Conservation (phyloP, 345 rosid genomes). For the Brassica incana region DNA sequence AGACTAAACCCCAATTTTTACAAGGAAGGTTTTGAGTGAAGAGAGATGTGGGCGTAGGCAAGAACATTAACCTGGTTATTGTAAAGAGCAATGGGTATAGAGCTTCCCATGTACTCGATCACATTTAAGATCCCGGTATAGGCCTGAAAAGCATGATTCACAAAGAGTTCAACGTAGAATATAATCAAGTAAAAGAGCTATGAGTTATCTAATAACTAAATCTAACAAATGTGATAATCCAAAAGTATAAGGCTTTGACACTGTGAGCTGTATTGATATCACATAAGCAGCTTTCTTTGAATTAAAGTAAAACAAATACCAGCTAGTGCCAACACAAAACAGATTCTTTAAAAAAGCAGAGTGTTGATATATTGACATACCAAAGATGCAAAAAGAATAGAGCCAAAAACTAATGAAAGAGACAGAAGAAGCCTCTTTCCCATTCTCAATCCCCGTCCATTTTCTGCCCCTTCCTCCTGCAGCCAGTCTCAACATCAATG, state of each 20-base stretch:
- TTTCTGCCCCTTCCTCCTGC: conserved; percentile 95
- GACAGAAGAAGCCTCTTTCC: conserved; percentile 90
- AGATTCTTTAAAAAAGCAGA: too few relatives aligned
- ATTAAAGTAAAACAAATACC: too few relatives aligned
- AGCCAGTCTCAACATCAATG: conserved; percentile 39
- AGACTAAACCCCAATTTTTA: too few relatives aligned
- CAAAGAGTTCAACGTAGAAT: not conserved
- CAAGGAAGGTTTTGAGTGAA: not conserved
- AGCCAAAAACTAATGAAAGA: conserved; percentile 81
- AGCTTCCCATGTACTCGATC: conserved; percentile 61
- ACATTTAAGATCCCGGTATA: conserved; percentile 77
- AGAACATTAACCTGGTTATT: conserved; percentile 71
- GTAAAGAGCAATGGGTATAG: conserved; percentile 67
- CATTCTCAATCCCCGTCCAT: conserved; percentile 66
- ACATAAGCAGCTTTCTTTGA: too few relatives aligned
- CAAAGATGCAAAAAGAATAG: conserved; percentile 79
- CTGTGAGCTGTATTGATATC: too few relatives aligned
- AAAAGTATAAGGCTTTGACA: too few relatives aligned
- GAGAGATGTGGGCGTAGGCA: not conserved
- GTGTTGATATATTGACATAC: conserved; percentile 41
- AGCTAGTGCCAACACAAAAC: too few relatives aligned
- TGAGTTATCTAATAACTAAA: not conserved
- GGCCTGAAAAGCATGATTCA: conserved; percentile 42
- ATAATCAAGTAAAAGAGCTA: not conserved
- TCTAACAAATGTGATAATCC: too few relatives aligned